Evolutionary conservation across 306 rosid genomes (phyloP).

Genomic region (Acacia melanoxylon): DNA sequence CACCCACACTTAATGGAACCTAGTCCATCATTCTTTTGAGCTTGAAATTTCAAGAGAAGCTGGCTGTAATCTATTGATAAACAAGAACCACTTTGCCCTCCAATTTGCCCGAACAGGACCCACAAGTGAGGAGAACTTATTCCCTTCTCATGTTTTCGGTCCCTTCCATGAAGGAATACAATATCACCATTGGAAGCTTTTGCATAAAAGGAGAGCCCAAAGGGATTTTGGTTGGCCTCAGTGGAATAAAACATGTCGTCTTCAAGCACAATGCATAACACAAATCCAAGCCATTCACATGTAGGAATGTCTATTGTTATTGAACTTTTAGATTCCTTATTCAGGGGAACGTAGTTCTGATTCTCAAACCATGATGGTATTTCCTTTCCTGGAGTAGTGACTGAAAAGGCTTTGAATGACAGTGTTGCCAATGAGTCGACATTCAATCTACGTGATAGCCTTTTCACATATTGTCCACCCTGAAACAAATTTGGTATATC

Average conservation of each 20-base stretch:
- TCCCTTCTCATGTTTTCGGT: no score
- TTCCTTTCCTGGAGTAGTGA: not conserved
- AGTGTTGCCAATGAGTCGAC: not conserved
- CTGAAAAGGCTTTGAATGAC: not conserved
- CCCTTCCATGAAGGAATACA: not conserved
- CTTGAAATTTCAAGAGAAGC: not conserved
- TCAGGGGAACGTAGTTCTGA: not conserved
- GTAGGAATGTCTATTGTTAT: not conserved
- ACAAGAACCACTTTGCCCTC: not conserved
- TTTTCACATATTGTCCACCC: not conserved
- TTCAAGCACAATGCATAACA: not conserved
- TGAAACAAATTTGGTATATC: not conserved
- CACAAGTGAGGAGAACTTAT: not conserved
- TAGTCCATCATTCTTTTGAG: not conserved
- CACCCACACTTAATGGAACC: not conserved
- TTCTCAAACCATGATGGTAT: constrained; percentile 7
- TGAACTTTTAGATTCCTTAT: not conserved
- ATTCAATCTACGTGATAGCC: not conserved
- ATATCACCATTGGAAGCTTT: not conserved
- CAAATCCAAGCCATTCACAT: constrained; percentile 5
- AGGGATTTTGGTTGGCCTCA: not conserved
- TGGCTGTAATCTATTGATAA: not conserved
- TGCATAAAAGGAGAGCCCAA: not conserved
- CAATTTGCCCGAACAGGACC: not conserved
- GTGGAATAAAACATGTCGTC: not conserved